Conservation (phyloP, 371 early-diverging fungal species). For the Entomophthora muscae region DNA sequence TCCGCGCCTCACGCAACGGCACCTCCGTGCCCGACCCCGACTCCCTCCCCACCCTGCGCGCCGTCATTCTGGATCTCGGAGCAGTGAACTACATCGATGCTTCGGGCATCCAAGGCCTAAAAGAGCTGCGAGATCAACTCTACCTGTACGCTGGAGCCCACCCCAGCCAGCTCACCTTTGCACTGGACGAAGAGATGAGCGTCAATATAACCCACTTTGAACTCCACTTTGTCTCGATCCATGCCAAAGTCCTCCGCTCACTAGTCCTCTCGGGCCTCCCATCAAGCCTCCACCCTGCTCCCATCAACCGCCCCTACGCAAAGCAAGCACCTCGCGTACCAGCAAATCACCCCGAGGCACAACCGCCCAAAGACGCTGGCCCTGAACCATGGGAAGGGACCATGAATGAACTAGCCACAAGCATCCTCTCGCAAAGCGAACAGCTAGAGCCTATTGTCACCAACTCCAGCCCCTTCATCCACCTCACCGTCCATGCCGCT, state of each 20-base stretch:
- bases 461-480: neutral
- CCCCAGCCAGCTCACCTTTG: neutral
- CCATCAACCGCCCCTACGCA: conserved; percentile 9
- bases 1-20: neutral
- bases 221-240: conserved; percentile 18
- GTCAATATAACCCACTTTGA: conserved; percentile 15
- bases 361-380: no score
- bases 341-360: no score
- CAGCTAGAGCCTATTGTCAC: neutral
- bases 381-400: no score
- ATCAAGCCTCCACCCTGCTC: no score
- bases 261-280: conserved; percentile 19
- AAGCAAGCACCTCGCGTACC: neutral
- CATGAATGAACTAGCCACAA: neutral
- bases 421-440: neutral
- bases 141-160: conserved; percentile 25
- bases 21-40: conserved; percentile 14
- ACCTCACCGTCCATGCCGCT: no score
- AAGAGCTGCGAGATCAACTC: conserved; percentile 31
- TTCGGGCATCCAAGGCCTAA: conserved; percentile 52
- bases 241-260: conserved; percentile 14
- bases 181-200: neutral
- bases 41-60: no score
- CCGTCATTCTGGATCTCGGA: no score
- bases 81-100: conserved; percentile 56